These are phyloP conservation scores for Cladophialophora carrionii DNA, from an alignment of 2,329 filamentous ascomycete genomes.

Conservation along the genomic window DNA sequence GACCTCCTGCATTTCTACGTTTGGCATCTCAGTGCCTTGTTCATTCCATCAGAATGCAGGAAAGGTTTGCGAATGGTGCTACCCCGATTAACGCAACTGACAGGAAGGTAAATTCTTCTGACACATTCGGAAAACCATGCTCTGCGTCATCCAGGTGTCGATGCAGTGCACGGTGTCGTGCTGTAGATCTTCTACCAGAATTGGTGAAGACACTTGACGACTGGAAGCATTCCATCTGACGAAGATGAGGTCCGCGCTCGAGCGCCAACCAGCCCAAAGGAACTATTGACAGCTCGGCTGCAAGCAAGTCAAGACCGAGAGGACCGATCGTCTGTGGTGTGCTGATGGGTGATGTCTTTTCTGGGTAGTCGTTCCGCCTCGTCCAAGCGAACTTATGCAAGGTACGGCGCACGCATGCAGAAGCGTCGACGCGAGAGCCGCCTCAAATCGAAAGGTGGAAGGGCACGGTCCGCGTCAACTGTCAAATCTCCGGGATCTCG, in stretches of 20 bases:
- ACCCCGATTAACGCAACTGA: background rate
- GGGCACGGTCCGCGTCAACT: background rate
- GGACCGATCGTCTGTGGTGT: background rate
- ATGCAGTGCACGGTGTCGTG: background rate
- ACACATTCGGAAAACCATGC: background rate
- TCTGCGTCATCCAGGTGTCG: background rate
- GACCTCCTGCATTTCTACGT: too few species aligned
- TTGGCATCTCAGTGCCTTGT: too few species aligned
- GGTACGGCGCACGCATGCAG: background rate
- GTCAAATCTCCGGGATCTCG: slow-evolving; percentile 3
- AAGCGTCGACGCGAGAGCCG: background rate
- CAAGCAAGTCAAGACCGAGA: background rate
- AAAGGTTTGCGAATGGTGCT: too few species aligned
- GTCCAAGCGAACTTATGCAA: slow-evolving; percentile 4
- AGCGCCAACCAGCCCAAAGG: background rate
- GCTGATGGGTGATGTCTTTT: background rate
- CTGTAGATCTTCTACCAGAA: background rate
- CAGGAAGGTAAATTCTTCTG: background rate
- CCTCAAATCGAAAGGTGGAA: background rate
- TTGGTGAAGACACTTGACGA: background rate
- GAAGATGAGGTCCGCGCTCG: background rate
- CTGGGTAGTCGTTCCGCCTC: background rate
- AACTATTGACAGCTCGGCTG: background rate
- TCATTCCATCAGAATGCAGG: too few species aligned
- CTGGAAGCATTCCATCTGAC: background rate